Percentiles rank a stretch among this genome's conserved stretches.
Conservation (phyloP, 2,329 filamentous ascomycete genomes). For the Trichoderma koningiopsis region DNA sequence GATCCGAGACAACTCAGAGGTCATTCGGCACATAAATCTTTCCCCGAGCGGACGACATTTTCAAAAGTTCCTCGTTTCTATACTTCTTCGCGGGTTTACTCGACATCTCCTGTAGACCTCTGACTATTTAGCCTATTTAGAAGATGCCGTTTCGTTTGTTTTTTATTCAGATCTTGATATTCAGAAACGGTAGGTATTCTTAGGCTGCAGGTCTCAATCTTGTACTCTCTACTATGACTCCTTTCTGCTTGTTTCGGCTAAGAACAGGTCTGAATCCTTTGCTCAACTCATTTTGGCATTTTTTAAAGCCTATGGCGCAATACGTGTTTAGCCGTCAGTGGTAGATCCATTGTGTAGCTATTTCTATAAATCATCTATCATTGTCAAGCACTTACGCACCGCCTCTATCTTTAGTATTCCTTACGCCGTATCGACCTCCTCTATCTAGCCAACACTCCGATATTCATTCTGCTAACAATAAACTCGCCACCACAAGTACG, state of each 20-base stretch:
- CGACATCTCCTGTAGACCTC: neutral
- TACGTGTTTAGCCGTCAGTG: neutral
- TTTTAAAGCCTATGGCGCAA: neutral
- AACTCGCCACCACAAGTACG: neutral
- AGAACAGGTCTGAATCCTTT: neutral
- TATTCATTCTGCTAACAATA: neutral
- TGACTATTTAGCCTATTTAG: neutral
- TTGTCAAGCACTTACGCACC: neutral
- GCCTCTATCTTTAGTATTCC: neutral
- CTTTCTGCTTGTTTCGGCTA: neutral
- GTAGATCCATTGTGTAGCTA: neutral
- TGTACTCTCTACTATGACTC: neutral
- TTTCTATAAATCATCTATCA: neutral
- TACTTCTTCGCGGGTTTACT: neutral
- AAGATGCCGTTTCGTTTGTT: neutral
- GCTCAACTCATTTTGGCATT: neutral
- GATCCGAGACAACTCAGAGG: neutral
- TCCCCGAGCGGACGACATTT: neutral
- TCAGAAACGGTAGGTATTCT: neutral
- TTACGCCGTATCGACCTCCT: neutral
- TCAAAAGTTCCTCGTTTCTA: neutral
- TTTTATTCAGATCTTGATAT: neutral
- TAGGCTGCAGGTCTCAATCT: neutral
- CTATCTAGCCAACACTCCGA: neutral
- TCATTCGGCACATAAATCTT: slow-evolving; percentile 15